Evolutionary conservation across 306 rosid genomes (phyloP).

Genomic region (Trifolium pratense): DNA sequence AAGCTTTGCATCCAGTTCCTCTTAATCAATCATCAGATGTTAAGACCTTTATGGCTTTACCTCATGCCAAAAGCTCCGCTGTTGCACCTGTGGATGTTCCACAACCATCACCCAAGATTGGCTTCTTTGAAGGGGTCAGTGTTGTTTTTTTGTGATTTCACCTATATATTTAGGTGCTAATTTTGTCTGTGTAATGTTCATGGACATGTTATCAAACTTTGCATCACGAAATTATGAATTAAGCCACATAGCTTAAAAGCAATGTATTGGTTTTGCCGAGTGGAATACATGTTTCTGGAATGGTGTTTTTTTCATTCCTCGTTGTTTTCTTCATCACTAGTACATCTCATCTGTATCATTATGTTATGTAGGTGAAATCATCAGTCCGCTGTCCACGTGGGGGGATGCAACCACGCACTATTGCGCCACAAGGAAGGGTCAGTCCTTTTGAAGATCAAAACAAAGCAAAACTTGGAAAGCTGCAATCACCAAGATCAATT

Average conservation of each 20-base stretch:
- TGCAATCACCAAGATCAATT: constrained; percentile 53
- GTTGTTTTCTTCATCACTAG: constrained; percentile 3
- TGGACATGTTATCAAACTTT: not conserved
- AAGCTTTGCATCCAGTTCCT: constrained; percentile 42
- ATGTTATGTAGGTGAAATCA: constrained; percentile 63
- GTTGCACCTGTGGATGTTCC: constrained; percentile 33
- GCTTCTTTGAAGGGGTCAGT: constrained; percentile 93
- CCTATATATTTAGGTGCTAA: constrained; percentile 27
- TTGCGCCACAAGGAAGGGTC: constrained; percentile 47
- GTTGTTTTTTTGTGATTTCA: constrained; percentile 29
- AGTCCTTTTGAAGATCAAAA: constrained; percentile 51
- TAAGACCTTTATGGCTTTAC: constrained; percentile 39
- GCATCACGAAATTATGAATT: not conserved
- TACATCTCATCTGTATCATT: constrained; percentile 14
- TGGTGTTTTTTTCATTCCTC: constrained; percentile 21
- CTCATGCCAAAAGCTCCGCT: constrained; percentile 41
- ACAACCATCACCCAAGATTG: constrained; percentile 85
- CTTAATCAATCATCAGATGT: constrained; percentile 48
- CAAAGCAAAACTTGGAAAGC: constrained; percentile 60
- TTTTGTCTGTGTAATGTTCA: constrained; percentile 22
- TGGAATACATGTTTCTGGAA: constrained; percentile 22
- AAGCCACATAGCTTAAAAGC: constrained; percentile 29
- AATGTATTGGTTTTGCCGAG: constrained; percentile 8
- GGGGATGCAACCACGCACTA: constrained; percentile 50
- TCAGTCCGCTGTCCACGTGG: constrained; percentile 59